Evolutionary conservation across 1,284 basidiomycete species (phyloP).

Genomic region (Malassezia japonica): DNA sequence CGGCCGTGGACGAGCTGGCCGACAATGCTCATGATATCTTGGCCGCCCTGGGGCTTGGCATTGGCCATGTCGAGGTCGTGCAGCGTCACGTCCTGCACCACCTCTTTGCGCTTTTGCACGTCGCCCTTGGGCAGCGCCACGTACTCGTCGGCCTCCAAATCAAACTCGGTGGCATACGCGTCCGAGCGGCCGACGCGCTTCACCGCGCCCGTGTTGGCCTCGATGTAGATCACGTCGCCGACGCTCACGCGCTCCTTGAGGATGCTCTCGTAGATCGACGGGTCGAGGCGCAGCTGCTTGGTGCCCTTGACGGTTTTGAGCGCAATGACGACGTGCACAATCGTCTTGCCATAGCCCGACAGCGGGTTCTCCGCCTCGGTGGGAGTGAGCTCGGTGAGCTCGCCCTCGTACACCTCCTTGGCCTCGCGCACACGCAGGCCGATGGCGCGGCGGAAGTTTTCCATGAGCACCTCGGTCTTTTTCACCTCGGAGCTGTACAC

Average conservation of each 20-base stretch:
- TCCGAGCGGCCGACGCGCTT: slow-evolving; percentile 96
- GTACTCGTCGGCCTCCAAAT: slow-evolving; percentile 95
- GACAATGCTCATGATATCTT: slow-evolving; percentile 99
- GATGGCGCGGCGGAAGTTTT: slow-evolving; percentile 87
- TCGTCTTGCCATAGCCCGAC: slow-evolving; percentile 92
- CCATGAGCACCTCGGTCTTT: slow-evolving; percentile 97
- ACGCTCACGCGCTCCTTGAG: slow-evolving; percentile 94
- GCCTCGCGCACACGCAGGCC: slow-evolving; percentile 67
- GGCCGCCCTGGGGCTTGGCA: slow-evolving; percentile 81
- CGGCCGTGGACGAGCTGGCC: slow-evolving; percentile 89
- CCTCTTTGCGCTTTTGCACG: slow-evolving; percentile 92
- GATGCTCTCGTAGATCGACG: slow-evolving; percentile 91
- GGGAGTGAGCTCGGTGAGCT: slow-evolving; percentile 92
- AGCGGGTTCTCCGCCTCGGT: slow-evolving; percentile 54
- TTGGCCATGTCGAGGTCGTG: slow-evolving; percentile 96
- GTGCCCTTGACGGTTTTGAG: slow-evolving; percentile 98
- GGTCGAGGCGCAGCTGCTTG: slow-evolving; percentile 88
- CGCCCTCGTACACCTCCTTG: slow-evolving; percentile 97
- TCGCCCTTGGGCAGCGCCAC: slow-evolving; percentile 96
- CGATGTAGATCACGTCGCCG: slow-evolving; percentile 94
- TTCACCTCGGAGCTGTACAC: slow-evolving; percentile 96
- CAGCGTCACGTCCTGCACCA: slow-evolving; percentile 92
- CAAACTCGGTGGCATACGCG: slow-evolving; percentile 96
- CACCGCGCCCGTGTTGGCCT: slow-evolving; percentile 85
- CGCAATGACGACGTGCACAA: slow-evolving; percentile 89